Evolutionary conservation across 2,329 filamentous ascomycete genomes (phyloP).

Genomic region (Rutstroemia sp.): DNA sequence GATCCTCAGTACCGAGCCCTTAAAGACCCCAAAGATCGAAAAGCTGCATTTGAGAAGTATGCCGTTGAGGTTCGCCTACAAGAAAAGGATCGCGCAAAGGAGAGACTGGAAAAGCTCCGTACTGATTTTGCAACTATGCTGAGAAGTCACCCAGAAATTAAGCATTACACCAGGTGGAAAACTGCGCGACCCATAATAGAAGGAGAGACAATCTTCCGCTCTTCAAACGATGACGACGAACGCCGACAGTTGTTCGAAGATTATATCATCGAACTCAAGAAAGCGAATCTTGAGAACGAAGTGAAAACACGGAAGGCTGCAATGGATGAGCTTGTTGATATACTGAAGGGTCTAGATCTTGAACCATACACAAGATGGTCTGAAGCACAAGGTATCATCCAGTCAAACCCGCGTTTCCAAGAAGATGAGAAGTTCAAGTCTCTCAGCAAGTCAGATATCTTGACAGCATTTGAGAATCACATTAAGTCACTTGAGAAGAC

Average conservation of each 20-base stretch:
- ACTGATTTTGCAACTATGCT: constrained; percentile 95
- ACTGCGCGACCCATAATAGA: constrained; percentile 91
- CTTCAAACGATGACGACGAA: constrained; percentile 80
- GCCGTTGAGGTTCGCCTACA: constrained; percentile 81
- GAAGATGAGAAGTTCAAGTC: constrained; percentile 77
- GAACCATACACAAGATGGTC: constrained; percentile 95
- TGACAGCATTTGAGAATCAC: constrained; percentile 90
- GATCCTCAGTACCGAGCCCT: constrained; percentile 90
- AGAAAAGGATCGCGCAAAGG: constrained; percentile 91
- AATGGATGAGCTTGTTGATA: constrained; percentile 71
- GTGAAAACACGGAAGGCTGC: constrained; percentile 66
- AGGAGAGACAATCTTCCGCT: constrained; percentile 90
- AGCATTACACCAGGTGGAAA: constrained; percentile 95
- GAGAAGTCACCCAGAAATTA: constrained; percentile 92
- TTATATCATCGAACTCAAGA: constrained; percentile 80
- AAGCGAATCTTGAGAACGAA: constrained; percentile 70
- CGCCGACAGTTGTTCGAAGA: constrained; percentile 88
- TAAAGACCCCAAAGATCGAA: constrained; percentile 86
- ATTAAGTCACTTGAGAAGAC: constrained; percentile 86
- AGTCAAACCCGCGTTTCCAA: constrained; percentile 69
- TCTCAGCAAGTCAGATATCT: constrained; percentile 80
- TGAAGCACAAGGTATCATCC: constrained; percentile 77
- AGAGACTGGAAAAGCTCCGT: constrained; percentile 84
- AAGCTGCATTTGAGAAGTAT: constrained; percentile 90
- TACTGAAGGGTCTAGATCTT: constrained; percentile 73